Evolutionary conservation across 1,139 yeast species (phyloP).

Genomic region (Suhomyces chickasaworum): DNA sequence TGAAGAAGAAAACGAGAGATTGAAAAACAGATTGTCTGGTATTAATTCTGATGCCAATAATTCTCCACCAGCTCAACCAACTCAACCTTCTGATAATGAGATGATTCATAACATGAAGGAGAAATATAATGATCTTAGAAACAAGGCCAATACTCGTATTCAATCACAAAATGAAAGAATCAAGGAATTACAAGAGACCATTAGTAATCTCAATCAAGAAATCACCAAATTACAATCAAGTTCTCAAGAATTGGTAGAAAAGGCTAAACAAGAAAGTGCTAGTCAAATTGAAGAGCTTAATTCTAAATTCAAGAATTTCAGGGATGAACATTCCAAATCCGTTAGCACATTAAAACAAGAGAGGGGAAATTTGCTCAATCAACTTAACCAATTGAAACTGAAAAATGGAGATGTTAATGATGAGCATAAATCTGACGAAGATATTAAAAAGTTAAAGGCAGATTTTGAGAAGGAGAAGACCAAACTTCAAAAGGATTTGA

Average conservation of each 20-base stretch:
- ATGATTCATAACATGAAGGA: conserved; percentile 28
- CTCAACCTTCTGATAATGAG: conserved; percentile 19
- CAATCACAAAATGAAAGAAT: conserved; percentile 28
- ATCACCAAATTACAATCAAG: conserved; percentile 13
- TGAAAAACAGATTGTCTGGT: conserved; percentile 23
- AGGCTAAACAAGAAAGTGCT: conserved; percentile 9
- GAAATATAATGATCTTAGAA: conserved; percentile 34
- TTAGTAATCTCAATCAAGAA: conserved; percentile 19
- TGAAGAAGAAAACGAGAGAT: conserved; percentile 43
- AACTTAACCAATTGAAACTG: conserved; percentile 16
- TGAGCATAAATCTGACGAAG: conserved; percentile 5
- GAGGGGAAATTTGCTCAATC: conserved; percentile 14
- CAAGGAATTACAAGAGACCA: conserved; percentile 25
- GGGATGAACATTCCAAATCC: conserved; percentile 14
- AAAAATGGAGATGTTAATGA: not conserved
- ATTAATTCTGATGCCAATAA: not conserved
- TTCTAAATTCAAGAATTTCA: conserved; percentile 11
- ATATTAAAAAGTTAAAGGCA: conserved; percentile 18
- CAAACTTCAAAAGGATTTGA: conserved; percentile 17
- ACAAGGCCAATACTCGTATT: conserved; percentile 27
- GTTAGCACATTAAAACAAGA: conserved; percentile 17
- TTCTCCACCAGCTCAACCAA: conserved; percentile 1
- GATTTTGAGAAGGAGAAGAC: conserved; percentile 23
- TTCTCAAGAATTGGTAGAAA: conserved; percentile 10
- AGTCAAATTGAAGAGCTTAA: conserved; percentile 9